phyloP scores from a whole-genome alignment of 441 rosid genomes.

The Corymbia citriodora region DNA sequence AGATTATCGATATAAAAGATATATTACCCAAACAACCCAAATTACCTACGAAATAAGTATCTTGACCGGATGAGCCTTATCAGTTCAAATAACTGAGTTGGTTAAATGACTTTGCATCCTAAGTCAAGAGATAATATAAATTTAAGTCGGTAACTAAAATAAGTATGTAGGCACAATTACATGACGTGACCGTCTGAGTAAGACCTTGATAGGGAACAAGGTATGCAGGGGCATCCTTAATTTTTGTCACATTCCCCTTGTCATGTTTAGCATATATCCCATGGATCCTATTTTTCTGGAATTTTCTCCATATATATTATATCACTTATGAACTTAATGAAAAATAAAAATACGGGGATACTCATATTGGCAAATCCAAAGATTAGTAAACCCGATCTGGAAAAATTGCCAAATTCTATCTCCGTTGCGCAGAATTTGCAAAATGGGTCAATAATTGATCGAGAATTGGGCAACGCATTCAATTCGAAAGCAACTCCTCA shows the following conservation, averaged over 20 bases:
- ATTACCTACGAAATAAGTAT: background rate
- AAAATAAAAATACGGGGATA: background rate
- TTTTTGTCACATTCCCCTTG: background rate
- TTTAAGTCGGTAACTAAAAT: accelerated
- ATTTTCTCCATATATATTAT: background rate
- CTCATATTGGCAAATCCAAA: background rate
- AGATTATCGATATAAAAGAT: background rate
- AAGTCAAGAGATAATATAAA: background rate
- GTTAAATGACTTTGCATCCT: accelerated
- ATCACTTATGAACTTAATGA: background rate
- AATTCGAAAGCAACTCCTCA: background rate
- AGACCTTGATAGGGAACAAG: background rate
- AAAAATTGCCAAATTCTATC: background rate
- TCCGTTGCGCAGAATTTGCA: background rate
- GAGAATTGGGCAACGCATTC: background rate
- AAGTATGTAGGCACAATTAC: accelerated
- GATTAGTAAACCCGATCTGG: background rate
- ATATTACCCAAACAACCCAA: accelerated
- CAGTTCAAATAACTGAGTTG: accelerated
- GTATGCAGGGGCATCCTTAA: accelerated
- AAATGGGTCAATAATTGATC: background rate
- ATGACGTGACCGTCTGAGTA: background rate
- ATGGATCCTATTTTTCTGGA: background rate
- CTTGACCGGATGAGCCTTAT: accelerated
- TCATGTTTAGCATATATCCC: background rate